phyloP scores from a whole-genome alignment of 495 filamentous ascomycete genomes.

The Penicillium roqueforti region DNA sequence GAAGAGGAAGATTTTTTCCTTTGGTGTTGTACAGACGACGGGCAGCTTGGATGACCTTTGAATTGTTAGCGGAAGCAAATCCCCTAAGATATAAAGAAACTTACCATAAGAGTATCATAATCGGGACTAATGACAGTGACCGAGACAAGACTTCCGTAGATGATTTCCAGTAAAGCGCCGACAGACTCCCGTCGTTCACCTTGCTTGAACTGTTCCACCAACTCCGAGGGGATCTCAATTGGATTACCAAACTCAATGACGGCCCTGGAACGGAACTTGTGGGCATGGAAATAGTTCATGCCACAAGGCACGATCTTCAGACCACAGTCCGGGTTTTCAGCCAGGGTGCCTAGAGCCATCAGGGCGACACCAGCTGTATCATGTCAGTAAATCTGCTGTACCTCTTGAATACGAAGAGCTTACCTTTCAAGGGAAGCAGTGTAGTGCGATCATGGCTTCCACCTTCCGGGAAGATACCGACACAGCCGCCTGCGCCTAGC shows the following conservation, averaged over 20 bases:
- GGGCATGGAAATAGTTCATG: conserved; percentile 99
- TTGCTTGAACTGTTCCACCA: conserved; percentile 80
- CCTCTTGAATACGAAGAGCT: not conserved
- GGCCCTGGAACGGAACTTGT: conserved; percentile 96
- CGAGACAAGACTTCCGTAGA: conserved; percentile 77
- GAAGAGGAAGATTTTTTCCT: conserved; percentile 89
- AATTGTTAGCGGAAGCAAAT: conserved; percentile 28
- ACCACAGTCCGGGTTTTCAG: conserved; percentile 83
- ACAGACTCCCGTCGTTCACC: conserved; percentile 84
- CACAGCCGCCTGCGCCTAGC: conserved; percentile 76
- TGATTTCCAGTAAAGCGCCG: conserved; percentile 71
- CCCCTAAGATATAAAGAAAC: conserved; percentile 7
- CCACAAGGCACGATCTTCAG: conserved; percentile 98
- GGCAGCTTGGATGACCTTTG: conserved; percentile 82
- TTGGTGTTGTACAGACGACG: conserved; percentile 89
- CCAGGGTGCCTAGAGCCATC: conserved; percentile 92
- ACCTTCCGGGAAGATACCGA: conserved; percentile 97
- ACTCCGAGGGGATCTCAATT: conserved; percentile 71
- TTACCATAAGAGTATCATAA: conserved; percentile 93
- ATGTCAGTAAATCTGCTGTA: not conserved
- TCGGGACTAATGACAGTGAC: conserved; percentile 94
- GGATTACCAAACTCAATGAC: conserved; percentile 94
- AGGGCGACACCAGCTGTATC: conserved; percentile 85
- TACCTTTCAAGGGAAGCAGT: conserved; percentile 86
- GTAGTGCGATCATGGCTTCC: conserved; percentile 96